Base-by-base conservation (phyloP, 129 eudicot genomes). In the Arctium minus region DNA sequence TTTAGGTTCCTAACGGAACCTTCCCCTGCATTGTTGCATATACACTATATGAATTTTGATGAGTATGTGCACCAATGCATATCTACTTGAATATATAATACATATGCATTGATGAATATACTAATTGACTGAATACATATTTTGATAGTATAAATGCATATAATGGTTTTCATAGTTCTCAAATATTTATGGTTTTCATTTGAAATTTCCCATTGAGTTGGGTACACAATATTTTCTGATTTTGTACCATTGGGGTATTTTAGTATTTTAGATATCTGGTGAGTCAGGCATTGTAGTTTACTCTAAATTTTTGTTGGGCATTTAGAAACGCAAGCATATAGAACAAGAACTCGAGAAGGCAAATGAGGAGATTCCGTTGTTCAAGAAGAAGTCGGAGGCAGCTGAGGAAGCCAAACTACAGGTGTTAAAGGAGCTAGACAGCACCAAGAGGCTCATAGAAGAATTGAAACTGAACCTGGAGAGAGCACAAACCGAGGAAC, bases 381-480 rank as follows among this genome's bases (percentile, higher is more conserved):
- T 84, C 33, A 90, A 89, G 85, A 88, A 88, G 53, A 88, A 87
- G 77, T 91, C 93, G 0, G 90, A 96, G 83, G 90, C 83, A 13
- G 99, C 99, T 2, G 99, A 96, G 85, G 92, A 90, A 73, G 92
- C 92, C 30, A 96, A 96, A 85, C 50, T n/a, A 12, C 94, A 86
- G 69, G 88, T 91, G 7, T 64, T 96, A 74, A 93, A 90, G 77
- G 97, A 96, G 78, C 88, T 96, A 37, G 94, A 93, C 76, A 89
- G 86, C 94, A 91, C 98, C 13, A 96, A 93, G 82, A 83, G 98
- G 81, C 91, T 88, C 67, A 85, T 93, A 78, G 98, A 96, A 88
- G 98, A 96, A 46, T 73, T 96, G 79, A 92, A 93, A 85, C 89
- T 96, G 36, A 93, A 91, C 82, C 98, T 96, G 5, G 98, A 96